Base-by-base conservation (phyloP, 1,284 basidiomycete genomes). In the Boletellus deceptivus region DNA sequence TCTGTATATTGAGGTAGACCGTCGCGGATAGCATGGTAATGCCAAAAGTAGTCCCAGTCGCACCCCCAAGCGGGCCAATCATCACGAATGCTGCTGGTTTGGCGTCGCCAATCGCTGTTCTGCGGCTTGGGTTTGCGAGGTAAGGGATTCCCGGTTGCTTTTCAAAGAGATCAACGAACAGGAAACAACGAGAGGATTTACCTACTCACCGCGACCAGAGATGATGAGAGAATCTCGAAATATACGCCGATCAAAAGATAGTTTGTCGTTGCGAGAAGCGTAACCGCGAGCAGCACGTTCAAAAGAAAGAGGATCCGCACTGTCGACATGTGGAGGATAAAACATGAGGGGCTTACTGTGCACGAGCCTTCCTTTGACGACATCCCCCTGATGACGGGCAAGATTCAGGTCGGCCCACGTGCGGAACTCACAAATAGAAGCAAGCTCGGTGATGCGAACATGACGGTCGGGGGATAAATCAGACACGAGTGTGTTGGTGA, bases 341-440 rank as follows among this genome's bases (percentile, higher is more conserved):
- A 53, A 53, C 38, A 53, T 53, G 0, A 53, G 6, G 0, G 43
- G 43, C 34, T 53, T 53, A 11, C 43, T 53, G 9, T 53, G 50
- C 1, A 53, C 14, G 0, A 53, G 35, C 3, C 43, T 53, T 3
- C 34, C 43, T 33, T 22, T 42, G 3, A 46, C 1, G 0, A 46
- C 6, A 4, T 53, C 50, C 17, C 13, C 13, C 10, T 31, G 8
- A 14, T 5, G 29, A 31, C 29, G 10, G 1, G 16, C 40, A 2
- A 13, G n/a, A 4, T 42, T 6, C 6, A 53, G 3, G 3, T 53
- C 22, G 3, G 43, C n/a, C 52, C 52, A 53, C 3, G 35, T 53
- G 2, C 14, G 37, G 5, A 11, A 38, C 3, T 53, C 43, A 6
- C 52, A 53, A 3, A 42, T 13, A 0, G 18, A 20, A 27, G 14